These are phyloP conservation scores for Colletotrichum higginsianum DNA, from an alignment of 2,329 filamentous ascomycete species.

Conservation along the genomic window DNA sequence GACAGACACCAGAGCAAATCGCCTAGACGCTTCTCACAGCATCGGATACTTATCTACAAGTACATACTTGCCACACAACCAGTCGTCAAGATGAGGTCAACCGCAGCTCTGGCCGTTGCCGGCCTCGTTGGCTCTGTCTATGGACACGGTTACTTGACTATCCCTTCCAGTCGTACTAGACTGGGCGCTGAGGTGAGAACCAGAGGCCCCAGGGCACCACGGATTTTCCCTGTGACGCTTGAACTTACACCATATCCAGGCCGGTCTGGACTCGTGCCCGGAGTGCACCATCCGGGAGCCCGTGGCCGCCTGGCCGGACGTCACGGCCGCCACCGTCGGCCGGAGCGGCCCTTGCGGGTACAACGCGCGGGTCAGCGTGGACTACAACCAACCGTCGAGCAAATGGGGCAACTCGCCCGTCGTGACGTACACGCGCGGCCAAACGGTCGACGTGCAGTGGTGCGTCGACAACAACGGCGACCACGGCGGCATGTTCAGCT, in stretches of 20 bases:
- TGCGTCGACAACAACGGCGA: constrained; percentile 71
- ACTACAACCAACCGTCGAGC: constrained; percentile 64
- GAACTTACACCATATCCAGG: constrained; percentile 49
- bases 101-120: background rate
- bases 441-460: constrained; percentile 67
- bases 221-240: too few relatives aligned
- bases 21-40: background rate
- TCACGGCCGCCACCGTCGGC: constrained; percentile 61
- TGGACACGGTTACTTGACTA: constrained; percentile 63
- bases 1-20: too few relatives aligned
- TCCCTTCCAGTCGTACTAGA: constrained; percentile 60
- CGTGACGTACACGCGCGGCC: constrained; percentile 60
- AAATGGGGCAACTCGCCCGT: constrained; percentile 62
- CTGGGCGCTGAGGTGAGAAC: constrained; percentile 58
- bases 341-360: constrained; percentile 67
- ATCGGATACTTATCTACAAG: background rate
- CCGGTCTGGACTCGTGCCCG: constrained; percentile 65
- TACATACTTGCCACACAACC: background rate
- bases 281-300: constrained; percentile 70
- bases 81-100: constrained; percentile 2
- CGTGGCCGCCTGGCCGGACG: constrained; percentile 64
- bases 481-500: constrained; percentile 70
- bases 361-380: constrained; percentile 66
- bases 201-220: too few relatives aligned
- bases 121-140: constrained; percentile 37